phyloP scores from a whole-genome alignment of 164 flowering plant species.

The Saururus chinensis region DNA sequence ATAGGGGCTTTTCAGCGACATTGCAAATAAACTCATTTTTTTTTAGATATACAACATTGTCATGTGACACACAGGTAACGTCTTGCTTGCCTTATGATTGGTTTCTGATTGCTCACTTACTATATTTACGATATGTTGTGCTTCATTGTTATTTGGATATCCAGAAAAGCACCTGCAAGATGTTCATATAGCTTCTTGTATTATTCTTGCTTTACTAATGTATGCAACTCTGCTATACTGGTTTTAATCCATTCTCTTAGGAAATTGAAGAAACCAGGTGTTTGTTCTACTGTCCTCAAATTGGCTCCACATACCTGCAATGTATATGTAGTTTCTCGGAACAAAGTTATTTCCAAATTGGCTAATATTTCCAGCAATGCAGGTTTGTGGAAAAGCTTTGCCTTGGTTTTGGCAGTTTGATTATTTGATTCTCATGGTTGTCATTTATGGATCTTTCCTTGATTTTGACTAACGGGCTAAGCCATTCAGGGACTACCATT shows the following conservation, averaged over 20 bases:
- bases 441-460: not conserved
- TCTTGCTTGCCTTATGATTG: too few relatives aligned
- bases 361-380: conserved; percentile 5
- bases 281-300: conserved; percentile 44
- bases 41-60: too few relatives aligned
- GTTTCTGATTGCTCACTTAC: too few relatives aligned
- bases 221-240: not conserved
- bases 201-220: not conserved
- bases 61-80: too few relatives aligned
- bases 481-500: conserved; percentile 16
- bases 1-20: too few relatives aligned
- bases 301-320: conserved; percentile 47
- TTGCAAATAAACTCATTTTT: too few relatives aligned
- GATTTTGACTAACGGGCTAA: not conserved
- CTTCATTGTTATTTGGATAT: not conserved
- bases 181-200: not conserved
- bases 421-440: not conserved
- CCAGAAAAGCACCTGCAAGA: not conserved
- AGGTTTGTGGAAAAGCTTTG: not conserved
- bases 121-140: not conserved
- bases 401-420: not conserved
- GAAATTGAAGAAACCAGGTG: conserved; percentile 43
- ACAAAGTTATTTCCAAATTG: conserved; percentile 28
- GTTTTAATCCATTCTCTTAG: conserved; percentile 26
- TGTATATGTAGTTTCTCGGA: conserved; percentile 43